These are phyloP conservation scores for Yarrowia galli DNA, from an alignment of 1,139 yeast genomes.

Conservation along the genomic window DNA sequence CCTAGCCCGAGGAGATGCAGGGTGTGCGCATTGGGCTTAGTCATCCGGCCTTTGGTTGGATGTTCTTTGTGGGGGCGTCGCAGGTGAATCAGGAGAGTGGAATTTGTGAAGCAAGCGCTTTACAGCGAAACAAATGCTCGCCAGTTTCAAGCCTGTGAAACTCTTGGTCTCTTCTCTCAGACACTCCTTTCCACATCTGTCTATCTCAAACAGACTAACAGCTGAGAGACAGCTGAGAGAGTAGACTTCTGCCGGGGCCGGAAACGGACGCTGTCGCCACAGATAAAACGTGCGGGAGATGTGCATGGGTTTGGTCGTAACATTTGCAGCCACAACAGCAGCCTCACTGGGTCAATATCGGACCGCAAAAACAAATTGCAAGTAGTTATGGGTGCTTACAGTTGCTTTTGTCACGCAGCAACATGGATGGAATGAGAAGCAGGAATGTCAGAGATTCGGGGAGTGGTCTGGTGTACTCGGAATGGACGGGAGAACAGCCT, in stretches of 20 bases:
- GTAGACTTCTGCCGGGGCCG: background rate
- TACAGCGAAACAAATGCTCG: background rate
- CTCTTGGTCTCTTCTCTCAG: background rate
- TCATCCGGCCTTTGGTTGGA: background rate
- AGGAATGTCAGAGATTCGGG: background rate
- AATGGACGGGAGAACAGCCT: background rate
- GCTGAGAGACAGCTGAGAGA: background rate
- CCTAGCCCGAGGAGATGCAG: constrained; percentile 33
- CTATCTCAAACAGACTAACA: background rate
- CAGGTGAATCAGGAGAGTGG: background rate
- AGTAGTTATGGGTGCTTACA: no score
- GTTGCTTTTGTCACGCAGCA: constrained; percentile 8
- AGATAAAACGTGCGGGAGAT: constrained; percentile 2
- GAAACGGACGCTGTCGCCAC: background rate
- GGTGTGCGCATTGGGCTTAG: constrained; percentile 1
- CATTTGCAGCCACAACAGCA: constrained; percentile 6
- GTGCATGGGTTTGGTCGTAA: background rate
- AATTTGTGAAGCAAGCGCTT: background rate
- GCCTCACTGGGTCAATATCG: background rate
- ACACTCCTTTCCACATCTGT: background rate
- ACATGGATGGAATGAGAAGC: background rate
- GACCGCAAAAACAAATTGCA: constrained; percentile 6
- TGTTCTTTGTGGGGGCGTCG: background rate
- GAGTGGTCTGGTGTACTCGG: background rate
- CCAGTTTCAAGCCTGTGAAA: no score